Evolutionary conservation across 192 early-diverging fungal species (phyloP), one percentile per base, ranked within the genome.

Genomic region (Entomortierella beljakovae): DNA sequence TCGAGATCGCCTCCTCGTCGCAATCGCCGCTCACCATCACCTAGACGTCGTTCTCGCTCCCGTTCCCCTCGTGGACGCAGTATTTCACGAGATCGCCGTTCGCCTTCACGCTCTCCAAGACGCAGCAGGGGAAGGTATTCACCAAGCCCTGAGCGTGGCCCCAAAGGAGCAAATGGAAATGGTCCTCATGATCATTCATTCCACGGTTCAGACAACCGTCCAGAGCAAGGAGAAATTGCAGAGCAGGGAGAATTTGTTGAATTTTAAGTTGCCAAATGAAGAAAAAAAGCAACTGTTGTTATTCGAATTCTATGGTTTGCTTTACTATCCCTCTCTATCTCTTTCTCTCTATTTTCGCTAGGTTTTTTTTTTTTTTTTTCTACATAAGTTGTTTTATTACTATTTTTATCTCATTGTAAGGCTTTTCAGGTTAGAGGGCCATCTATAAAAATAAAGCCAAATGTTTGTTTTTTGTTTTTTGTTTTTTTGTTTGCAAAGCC

Each of bases 1-100:
- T 70, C 68, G 4, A 52, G 68, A 25, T 33, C 58, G 32, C 68
- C 68, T 28, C 68, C 68, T 55, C 68, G 68, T 31, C 71, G 71
- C 31, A 63, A 64, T 20, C 60, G 69, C 40, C 65, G 65, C 1
- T 63, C 69, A 15, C 59, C 61, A 25, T 71, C 69, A 6, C 70
- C 70, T 6, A 59, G 38, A 37, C 62, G 71, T 31, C 74, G 60
- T 38, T 64, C 66, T 38, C 75, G 51, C 35, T 65, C 75, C 20
- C 75, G 62, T 20, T 74, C 71, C 0, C 71, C 66, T 32, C 75
- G 68, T 52, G 64, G 60, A 42, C 75, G 75, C 38, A 58, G 61
- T 37, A 37, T 29, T 18, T 64, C 70, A 13, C 37, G 62, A 9
- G 70, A 54, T 10, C 63, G 51, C 25, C 25, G 3, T 26, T 31